Evolutionary conservation across 164 flowering plant genomes (phyloP).

Genomic region (Chimonanthus praecox): DNA sequence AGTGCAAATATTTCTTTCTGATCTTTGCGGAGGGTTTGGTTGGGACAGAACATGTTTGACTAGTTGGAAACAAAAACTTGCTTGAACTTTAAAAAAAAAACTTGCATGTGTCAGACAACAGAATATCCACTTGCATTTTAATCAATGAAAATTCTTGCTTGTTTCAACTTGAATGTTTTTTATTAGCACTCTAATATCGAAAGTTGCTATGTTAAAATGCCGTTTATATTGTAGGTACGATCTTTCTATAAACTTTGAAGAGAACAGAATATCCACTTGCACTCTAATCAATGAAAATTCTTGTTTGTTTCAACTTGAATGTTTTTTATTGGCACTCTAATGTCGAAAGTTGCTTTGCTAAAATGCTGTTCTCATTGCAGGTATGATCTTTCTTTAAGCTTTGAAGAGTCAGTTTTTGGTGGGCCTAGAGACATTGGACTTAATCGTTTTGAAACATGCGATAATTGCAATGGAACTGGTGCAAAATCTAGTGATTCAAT

Average conservation of each 20-base stretch:
- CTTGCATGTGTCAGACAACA: no score
- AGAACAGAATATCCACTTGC: background rate
- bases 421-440: constrained; percentile 54
- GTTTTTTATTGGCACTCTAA: background rate
- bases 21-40: no score
- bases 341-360: background rate
- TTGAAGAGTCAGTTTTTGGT: constrained; percentile 93
- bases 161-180: background rate
- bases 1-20: no score
- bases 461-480: constrained; percentile 72
- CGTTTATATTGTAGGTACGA: background rate
- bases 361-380: constrained; percentile 29
- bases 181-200: background rate
- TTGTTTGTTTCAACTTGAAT: background rate
- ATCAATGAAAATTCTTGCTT: background rate
- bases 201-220: background rate
- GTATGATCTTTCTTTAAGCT: constrained; percentile 60
- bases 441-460: constrained; percentile 58
- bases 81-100: no score
- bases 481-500: constrained; percentile 65
- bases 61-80: no score
- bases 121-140: background rate
- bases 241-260: no score
- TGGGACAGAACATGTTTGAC: no score
- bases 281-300: background rate